phyloP scores from a whole-genome alignment of 2,329 filamentous ascomycete species.

The Aspergillus latus region DNA sequence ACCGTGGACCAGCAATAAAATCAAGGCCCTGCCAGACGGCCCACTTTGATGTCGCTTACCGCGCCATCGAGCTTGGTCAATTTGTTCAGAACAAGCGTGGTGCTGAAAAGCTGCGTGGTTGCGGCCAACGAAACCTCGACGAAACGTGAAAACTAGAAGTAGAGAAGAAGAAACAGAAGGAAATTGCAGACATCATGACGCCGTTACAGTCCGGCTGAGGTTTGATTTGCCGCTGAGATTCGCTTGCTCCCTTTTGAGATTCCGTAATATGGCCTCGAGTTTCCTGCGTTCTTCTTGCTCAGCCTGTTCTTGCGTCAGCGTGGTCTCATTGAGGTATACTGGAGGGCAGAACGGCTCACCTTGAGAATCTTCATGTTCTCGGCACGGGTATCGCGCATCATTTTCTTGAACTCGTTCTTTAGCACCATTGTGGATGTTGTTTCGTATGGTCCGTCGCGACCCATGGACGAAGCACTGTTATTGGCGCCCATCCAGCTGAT shows the following conservation, averaged over 20 bases:
- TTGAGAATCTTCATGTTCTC: slow-evolving; percentile 65
- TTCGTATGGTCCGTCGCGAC: slow-evolving; percentile 46
- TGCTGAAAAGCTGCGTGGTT: not conserved
- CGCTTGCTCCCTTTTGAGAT: slow-evolving; percentile 44
- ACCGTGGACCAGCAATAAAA: slow-evolving; percentile 2
- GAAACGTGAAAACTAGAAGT: not conserved
- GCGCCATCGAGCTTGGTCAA: not conserved
- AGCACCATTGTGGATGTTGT: slow-evolving; percentile 67
- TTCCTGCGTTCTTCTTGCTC: slow-evolving; percentile 71
- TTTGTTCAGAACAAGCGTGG: not conserved
- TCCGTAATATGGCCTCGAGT: slow-evolving; percentile 63
- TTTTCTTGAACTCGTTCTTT: slow-evolving; percentile 75
- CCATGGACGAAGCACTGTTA: slow-evolving; percentile 45
- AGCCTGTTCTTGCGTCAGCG: slow-evolving; percentile 47
- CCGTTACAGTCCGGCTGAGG: slow-evolving; percentile 34
- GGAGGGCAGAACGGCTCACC: slow-evolving; percentile 49
- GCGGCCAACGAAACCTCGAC: not conserved
- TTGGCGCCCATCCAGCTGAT: slow-evolving; percentile 64
- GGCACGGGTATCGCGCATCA: slow-evolving; percentile 71
- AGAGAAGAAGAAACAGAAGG: slow-evolving; percentile 4
- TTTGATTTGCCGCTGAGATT: slow-evolving; percentile 33
- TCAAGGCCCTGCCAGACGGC: not conserved
- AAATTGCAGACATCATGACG: slow-evolving; percentile 27
- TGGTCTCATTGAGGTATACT: not conserved
- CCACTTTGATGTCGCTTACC: not conserved